phyloP scores from a whole-genome alignment of 2,329 filamentous ascomycete genomes.

The Apiospora saccharicola region DNA sequence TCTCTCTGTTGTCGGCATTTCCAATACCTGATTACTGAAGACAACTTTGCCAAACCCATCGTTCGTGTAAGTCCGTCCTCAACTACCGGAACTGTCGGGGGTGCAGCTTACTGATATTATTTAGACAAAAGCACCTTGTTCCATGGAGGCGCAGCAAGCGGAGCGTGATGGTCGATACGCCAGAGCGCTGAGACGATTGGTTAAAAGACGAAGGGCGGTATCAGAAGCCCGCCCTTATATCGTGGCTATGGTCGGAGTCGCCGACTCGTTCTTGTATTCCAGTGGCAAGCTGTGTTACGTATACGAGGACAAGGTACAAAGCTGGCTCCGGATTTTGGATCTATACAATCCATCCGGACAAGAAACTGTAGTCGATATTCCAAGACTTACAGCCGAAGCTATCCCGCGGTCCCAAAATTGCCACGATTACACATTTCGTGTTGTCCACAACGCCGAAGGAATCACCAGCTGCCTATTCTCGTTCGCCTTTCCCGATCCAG shows the following conservation, averaged over 20 bases:
- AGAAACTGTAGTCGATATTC: conserved; percentile 66
- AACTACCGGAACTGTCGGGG: too few species aligned
- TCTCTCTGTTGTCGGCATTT: conserved; percentile 61
- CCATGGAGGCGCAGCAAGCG: conserved; percentile 44
- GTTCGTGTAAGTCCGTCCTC: too few species aligned
- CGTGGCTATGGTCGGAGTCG: conserved; percentile 65
- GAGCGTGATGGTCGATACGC: conserved; percentile 49
- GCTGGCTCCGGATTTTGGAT: conserved; percentile 63
- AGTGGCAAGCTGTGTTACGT: conserved; percentile 72
- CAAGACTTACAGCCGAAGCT: conserved; percentile 46
- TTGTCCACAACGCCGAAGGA: conserved; percentile 64
- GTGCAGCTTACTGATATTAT: too few species aligned
- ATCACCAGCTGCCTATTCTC: conserved; percentile 66
- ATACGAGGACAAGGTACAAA: conserved; percentile 47
- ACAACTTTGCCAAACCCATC: conserved; percentile 55
- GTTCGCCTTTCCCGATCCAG: conserved; percentile 45
- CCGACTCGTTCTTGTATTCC: conserved; percentile 67
- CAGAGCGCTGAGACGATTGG: conserved; percentile 63
- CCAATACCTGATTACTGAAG: too few species aligned
- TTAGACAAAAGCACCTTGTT: conserved; percentile 44
- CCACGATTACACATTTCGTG: conserved; percentile 55
- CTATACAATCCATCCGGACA: conserved; percentile 55
- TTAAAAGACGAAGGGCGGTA: conserved; percentile 67
- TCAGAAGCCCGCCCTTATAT: conserved; percentile 68
- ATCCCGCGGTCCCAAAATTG: conserved; percentile 45